These are phyloP conservation scores for Cercospora zeina DNA, from an alignment of 2,329 filamentous ascomycete genomes.

Conservation along the genomic window DNA sequence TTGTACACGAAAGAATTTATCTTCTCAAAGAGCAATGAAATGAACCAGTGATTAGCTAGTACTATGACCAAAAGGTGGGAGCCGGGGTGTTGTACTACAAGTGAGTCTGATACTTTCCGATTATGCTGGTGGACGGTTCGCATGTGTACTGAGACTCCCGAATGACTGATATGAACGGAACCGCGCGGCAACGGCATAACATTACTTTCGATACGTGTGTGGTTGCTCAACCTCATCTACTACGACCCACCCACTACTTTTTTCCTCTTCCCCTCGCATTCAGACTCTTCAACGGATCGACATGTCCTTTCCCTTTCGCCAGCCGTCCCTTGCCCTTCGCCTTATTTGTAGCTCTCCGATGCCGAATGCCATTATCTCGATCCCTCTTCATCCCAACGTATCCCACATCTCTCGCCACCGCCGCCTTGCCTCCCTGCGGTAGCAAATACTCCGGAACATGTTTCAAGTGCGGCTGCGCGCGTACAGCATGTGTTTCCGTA, in stretches of 20 bases:
- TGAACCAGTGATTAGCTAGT: too few relatives aligned
- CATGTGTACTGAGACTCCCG: too few relatives aligned
- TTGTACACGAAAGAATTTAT: too few relatives aligned
- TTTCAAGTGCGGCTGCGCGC: constrained; percentile 85
- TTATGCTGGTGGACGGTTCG: too few relatives aligned
- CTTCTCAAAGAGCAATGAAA: too few relatives aligned
- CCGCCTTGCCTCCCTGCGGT: constrained; percentile 70
- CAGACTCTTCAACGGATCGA: constrained; percentile 85
- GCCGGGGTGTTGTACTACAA: too few relatives aligned
- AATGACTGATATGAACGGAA: too few relatives aligned
- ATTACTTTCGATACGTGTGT: too few relatives aligned
- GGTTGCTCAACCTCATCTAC: too few relatives aligned
- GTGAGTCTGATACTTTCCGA: too few relatives aligned
- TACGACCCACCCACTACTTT: constrained; percentile 29
- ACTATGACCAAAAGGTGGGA: too few relatives aligned
- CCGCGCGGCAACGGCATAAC: too few relatives aligned
- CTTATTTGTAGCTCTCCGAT: constrained; percentile 45
- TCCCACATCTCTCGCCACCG: constrained; percentile 64
- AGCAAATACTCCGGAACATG: constrained; percentile 93
- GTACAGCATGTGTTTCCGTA: constrained; percentile 77
- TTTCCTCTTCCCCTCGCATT: constrained; percentile 52
- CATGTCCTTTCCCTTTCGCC: constrained; percentile 61
- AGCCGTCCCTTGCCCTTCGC: constrained; percentile 54
- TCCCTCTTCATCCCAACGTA: constrained; percentile 68
- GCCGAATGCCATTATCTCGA: constrained; percentile 53